Percentiles rank a stretch among this genome's conserved stretches.
Evolutionary conservation across 208 protist species (phyloP).

Genomic region (Crithidia sp.): DNA sequence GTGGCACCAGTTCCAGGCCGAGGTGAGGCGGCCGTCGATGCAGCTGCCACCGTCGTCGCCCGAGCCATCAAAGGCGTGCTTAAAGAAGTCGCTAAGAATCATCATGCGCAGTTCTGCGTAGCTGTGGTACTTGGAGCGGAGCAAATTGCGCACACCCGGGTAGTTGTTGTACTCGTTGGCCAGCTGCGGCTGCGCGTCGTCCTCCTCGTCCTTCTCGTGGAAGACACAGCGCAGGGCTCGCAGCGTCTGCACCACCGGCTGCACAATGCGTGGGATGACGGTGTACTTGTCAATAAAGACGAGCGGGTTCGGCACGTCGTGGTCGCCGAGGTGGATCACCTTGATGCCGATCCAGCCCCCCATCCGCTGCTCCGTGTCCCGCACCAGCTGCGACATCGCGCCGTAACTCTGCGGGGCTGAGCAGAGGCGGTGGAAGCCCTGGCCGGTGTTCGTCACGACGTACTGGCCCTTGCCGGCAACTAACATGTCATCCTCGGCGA

Average conservation of each 20-base stretch:
- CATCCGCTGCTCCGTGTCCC: slow-evolving; percentile 73
- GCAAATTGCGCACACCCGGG: slow-evolving; percentile 73
- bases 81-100: slow-evolving; percentile 97
- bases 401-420: slow-evolving; percentile 80
- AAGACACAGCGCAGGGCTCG: slow-evolving; percentile 71
- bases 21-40: slow-evolving; percentile 98
- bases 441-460: slow-evolving; percentile 91
- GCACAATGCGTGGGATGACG: slow-evolving; percentile 93
- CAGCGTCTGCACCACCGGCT: slow-evolving; percentile 92
- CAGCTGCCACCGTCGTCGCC: slow-evolving; percentile 94
- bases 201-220: slow-evolving; percentile 37
- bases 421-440: slow-evolving; percentile 96
- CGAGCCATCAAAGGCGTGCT: slow-evolving; percentile 94
- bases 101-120: slow-evolving; percentile 63
- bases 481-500: slow-evolving; percentile 95
- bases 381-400: slow-evolving; percentile 85
- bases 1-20: slow-evolving; percentile 98
- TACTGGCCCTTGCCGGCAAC: slow-evolving; percentile 62
- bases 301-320: slow-evolving; percentile 97
- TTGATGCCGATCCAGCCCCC: slow-evolving; percentile 96
- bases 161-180: slow-evolving; percentile 51
- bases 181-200: slow-evolving; percentile 16
- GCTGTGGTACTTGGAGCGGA: slow-evolving; percentile 80
- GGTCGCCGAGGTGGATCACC: slow-evolving; percentile 97
- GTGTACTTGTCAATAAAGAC: slow-evolving; percentile 99